phyloP scores from a whole-genome alignment of 116 monocot species.

The Posidonia oceanica region DNA sequence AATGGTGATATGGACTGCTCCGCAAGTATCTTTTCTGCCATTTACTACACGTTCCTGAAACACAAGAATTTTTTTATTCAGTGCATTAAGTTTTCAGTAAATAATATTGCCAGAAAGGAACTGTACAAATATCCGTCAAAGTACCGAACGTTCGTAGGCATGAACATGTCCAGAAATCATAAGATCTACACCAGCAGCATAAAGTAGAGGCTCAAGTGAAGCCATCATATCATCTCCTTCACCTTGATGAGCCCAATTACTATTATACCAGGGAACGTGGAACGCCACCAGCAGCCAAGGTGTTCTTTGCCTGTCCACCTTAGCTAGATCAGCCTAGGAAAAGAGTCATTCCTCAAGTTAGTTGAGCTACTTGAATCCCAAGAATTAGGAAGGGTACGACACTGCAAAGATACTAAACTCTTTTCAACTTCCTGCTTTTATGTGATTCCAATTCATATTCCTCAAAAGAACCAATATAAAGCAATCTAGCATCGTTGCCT shows the following conservation, averaged over 20 bases:
- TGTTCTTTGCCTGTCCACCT: conserved; percentile 63
- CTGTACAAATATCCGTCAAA: not conserved
- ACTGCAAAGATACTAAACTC: not conserved
- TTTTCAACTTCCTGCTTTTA: too few relatives aligned
- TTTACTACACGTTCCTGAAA: conserved; percentile 63
- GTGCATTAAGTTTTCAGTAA: too few relatives aligned
- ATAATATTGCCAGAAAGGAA: not conserved
- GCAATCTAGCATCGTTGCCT: too few relatives aligned
- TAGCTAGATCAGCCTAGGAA: conserved; percentile 69
- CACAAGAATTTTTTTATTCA: not conserved
- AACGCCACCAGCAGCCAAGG: conserved; percentile 80
- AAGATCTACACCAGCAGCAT: conserved; percentile 73
- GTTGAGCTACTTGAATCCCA: not conserved
- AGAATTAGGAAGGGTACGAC: not conserved
- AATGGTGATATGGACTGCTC: conserved; percentile 76
- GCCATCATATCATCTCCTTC: conserved; percentile 88
- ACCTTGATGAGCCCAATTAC: conserved; percentile 84
- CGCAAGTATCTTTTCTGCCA: conserved; percentile 47
- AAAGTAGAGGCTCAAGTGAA: conserved; percentile 67
- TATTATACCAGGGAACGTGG: conserved; percentile 96
- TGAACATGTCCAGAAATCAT: conserved; percentile 90
- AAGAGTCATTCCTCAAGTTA: not conserved
- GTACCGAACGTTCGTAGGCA: conserved; percentile 91
- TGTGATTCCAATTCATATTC: too few relatives aligned
- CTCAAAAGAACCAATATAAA: too few relatives aligned